A percentile compares a stretch with the other conserved stretches of the same genome.
Evolutionary conservation across 805 yeast species (phyloP).

Genomic region (Clavispora santaluciae): DNA sequence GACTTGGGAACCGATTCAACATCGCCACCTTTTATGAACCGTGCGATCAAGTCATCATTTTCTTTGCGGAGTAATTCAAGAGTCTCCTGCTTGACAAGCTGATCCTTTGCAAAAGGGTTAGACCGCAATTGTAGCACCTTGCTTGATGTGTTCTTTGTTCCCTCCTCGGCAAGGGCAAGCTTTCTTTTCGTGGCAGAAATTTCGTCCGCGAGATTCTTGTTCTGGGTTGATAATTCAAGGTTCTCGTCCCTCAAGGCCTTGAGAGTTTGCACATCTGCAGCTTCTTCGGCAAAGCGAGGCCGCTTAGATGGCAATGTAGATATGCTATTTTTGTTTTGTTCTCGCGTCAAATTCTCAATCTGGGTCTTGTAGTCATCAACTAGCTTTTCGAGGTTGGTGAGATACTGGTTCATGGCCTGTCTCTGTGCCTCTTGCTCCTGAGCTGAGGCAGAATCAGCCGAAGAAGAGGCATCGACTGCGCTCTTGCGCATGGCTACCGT

Average conservation of each 20-base stretch:
- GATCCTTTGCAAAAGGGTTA: conserved; percentile 62
- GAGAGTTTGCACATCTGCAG: conserved; percentile 11
- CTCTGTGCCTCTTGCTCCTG: conserved; percentile 12
- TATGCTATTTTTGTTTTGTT: conserved; percentile 13
- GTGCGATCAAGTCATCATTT: conserved; percentile 48
- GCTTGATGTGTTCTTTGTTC: conserved; percentile 19
- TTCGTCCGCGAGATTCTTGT: conserved; percentile 33
- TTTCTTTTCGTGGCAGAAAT: conserved; percentile 34
- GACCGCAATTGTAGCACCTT: conserved; percentile 59
- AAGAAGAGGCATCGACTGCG: conserved; percentile 1
- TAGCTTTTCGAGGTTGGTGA: conserved; percentile 40
- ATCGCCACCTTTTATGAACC: conserved; percentile 13
- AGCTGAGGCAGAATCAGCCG: conserved; percentile 9
- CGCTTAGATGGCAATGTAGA: conserved; percentile 21
- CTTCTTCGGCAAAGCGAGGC: conserved; percentile 21
- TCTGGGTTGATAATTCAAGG: conserved; percentile 29
- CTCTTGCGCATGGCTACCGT: conserved; percentile 17
- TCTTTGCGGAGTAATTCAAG: conserved; percentile 52
- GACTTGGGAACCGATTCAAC: conserved; percentile 49
- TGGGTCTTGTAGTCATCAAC: conserved; percentile 55
- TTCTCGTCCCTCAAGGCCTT: conserved; percentile 39
- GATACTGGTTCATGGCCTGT: conserved; percentile 29
- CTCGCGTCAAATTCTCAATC: conserved; percentile 37
- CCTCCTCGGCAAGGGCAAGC: conserved; percentile 19
- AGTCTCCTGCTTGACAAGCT: conserved; percentile 50